phyloP scores from a whole-genome alignment of 345 rosid species.

The Psidium guajava region DNA sequence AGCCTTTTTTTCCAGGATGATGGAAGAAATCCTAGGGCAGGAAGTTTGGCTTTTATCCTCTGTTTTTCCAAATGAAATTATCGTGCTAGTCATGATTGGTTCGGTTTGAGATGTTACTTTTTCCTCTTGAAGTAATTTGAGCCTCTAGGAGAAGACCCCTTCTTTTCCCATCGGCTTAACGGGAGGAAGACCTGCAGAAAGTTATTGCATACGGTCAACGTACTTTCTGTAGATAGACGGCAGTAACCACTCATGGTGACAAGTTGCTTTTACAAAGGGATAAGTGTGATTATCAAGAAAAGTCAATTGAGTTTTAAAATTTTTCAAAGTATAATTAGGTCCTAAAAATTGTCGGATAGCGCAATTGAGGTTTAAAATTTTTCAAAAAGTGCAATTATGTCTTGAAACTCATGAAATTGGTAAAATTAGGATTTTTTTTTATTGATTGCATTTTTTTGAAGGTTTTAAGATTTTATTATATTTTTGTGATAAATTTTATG shows the following conservation, averaged over 20 bases:
- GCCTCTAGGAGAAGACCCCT: not conserved
- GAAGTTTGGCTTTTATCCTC: not conserved
- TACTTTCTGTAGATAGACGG: not conserved
- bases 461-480: no score
- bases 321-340: no score
- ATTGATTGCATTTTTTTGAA: no score
- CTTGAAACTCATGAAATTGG: no score
- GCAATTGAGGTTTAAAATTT: no score
- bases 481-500: no score
- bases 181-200: not conserved
- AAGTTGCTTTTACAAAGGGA: not conserved
- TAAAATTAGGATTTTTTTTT: no score
- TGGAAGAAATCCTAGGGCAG: not conserved
- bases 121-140: not conserved
- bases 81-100: not conserved
- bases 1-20: not conserved
- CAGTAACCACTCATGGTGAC: no score
- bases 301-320: no score
- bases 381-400: no score
- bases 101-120: not conserved
- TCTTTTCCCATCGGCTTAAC: not conserved
- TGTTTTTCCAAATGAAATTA: not conserved
- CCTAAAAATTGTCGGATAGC: no score
- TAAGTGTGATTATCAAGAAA: no score
- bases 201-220: not conserved